A percentile compares a stretch with the other conserved stretches of the same genome.
phyloP scores from a whole-genome alignment of 1,284 basidiomycete species.

The Tausonia pullulans region DNA sequence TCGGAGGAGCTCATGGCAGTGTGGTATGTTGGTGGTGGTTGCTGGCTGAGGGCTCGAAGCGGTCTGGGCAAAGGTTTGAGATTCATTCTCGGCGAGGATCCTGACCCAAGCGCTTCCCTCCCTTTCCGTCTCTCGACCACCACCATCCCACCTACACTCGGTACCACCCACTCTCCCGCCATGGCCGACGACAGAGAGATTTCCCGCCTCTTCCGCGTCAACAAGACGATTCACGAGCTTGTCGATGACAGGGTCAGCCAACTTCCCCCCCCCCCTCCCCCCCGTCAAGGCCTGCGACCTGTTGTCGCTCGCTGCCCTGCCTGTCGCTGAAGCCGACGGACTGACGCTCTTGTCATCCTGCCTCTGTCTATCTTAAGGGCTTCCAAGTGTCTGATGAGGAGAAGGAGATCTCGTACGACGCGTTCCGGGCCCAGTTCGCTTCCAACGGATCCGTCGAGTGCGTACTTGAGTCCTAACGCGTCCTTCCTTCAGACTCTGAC shows the following conservation, averaged over 20 bases:
- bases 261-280: not conserved
- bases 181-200: conserved; percentile 29
- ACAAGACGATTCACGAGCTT: conserved; percentile 92
- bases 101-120: too few relatives aligned
- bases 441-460: conserved; percentile 30
- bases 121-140: too few relatives aligned
- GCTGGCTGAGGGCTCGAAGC: too few relatives aligned
- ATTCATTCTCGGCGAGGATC: too few relatives aligned
- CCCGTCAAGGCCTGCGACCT: conserved; percentile 48
- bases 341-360: not conserved
- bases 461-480: conserved; percentile 11
- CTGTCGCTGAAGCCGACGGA: not conserved
- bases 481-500: not conserved
- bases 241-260: conserved; percentile 63
- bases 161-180: too few relatives aligned
- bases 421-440: conserved; percentile 58
- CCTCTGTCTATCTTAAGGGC: conserved; percentile 42
- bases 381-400: conserved; percentile 85
- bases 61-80: too few relatives aligned
- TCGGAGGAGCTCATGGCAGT: too few relatives aligned
- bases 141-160: too few relatives aligned
- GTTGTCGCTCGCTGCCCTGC: not conserved
- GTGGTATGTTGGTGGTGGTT: too few relatives aligned
- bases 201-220: conserved; percentile 76
- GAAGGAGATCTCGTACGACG: conserved; percentile 67